Evolutionary conservation across 495 filamentous ascomycete genomes (phyloP).

Genomic region (Penicillium ochrochloron): DNA sequence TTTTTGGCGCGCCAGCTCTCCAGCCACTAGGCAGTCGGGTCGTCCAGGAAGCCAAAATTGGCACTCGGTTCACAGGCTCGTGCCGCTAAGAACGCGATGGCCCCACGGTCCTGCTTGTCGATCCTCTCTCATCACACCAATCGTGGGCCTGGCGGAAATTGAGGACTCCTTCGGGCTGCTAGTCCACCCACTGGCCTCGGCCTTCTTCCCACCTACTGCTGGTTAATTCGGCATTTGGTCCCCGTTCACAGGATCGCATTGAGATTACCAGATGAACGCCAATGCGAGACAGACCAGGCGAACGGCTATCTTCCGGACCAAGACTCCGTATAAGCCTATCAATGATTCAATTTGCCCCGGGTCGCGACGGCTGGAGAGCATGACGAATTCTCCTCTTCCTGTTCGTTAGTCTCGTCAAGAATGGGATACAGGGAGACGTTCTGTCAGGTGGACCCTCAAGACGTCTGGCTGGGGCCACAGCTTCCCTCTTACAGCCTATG

Average conservation of each 20-base stretch:
- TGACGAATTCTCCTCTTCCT: not conserved
- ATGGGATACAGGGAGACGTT: not conserved
- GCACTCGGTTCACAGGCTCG: constrained; percentile 25
- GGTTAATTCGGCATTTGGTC: constrained; percentile 3
- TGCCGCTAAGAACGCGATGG: constrained; percentile 27
- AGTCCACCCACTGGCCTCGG: constrained; percentile 1
- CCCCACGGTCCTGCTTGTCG: constrained; percentile 25
- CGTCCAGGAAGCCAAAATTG: constrained; percentile 23
- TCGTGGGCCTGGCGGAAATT: constrained; percentile 30
- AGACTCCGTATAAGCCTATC: not conserved
- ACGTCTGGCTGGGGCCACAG: not conserved
- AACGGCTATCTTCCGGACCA: not conserved
- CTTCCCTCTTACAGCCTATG: constrained; percentile 15
- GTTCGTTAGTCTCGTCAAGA: not conserved
- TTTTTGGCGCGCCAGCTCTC: constrained; percentile 6
- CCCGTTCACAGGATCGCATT: constrained; percentile 2
- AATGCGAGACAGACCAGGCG: not conserved
- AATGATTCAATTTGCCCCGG: not conserved
- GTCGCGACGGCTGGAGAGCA: not conserved
- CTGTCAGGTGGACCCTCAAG: constrained; percentile 16
- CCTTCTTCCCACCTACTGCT: constrained; percentile 3
- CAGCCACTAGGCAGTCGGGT: constrained; percentile 18
- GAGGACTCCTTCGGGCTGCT: constrained; percentile 23
- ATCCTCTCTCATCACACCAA: constrained; percentile 36
- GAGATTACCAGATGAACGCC: constrained; percentile 3